Evolutionary conservation across 1,139 yeast species (phyloP).

Genomic region (Protomyces inundatus): DNA sequence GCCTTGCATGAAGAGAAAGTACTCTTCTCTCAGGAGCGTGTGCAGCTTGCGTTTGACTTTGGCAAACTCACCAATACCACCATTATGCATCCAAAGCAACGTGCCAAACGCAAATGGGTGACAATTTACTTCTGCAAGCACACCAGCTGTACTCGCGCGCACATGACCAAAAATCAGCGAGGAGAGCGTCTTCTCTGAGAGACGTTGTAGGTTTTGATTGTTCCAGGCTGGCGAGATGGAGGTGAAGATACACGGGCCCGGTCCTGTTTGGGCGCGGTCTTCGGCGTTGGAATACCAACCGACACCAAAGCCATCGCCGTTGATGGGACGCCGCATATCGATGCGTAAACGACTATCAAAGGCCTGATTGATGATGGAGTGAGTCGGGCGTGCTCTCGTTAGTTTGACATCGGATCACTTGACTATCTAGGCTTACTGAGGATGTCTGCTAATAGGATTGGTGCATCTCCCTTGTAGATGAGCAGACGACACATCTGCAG

Average conservation of each 20-base stretch:
- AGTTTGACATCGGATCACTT: neutral
- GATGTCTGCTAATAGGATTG: constrained; percentile 17
- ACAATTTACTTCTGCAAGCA: constrained; percentile 86
- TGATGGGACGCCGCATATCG: constrained; percentile 80
- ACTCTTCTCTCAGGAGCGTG: constrained; percentile 69
- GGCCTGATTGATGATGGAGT: constrained; percentile 50
- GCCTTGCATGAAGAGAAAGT: constrained; percentile 77
- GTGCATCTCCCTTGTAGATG: constrained; percentile 23
- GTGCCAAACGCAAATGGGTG: constrained; percentile 53
- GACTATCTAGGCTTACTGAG: neutral
- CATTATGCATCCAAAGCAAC: constrained; percentile 50
- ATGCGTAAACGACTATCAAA: constrained; percentile 83
- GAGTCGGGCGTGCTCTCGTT: constrained; percentile 7
- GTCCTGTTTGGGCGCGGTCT: constrained; percentile 48
- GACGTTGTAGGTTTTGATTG: constrained; percentile 76
- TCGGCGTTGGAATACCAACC: constrained; percentile 72
- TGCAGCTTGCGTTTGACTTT: constrained; percentile 68
- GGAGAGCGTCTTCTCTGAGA: constrained; percentile 83
- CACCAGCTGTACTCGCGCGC: constrained; percentile 93
- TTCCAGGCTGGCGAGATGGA: constrained; percentile 98
- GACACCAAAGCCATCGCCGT: constrained; percentile 97
- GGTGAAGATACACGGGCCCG: constrained; percentile 76
- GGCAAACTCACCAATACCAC: constrained; percentile 56
- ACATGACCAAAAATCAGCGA: constrained; percentile 88
- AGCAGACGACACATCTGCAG: constrained; percentile 23